Base-by-base conservation (phyloP, 371 early-diverging fungal species). In the Fennellomyces sp. region DNA sequence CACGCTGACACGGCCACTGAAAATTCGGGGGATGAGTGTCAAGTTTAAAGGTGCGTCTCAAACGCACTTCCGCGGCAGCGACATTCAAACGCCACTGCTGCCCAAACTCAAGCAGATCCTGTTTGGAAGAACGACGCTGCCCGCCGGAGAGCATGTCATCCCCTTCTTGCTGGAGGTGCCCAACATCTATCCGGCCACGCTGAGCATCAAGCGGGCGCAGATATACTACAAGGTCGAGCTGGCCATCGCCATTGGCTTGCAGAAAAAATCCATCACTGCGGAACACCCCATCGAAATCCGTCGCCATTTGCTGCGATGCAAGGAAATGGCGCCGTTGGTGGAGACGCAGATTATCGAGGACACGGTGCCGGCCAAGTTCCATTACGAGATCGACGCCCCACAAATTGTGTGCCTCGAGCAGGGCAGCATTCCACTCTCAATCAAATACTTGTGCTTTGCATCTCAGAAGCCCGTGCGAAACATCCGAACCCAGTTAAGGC, bases 281-380 rank as follows among this genome's bases (percentile, higher is more conserved):
- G 63, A 63, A 25, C 60, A 60, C 33, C 66, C 65, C 7, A 60
- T 70, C 45, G 54, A 52, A 11, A 23, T 70, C 26, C 63, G 70
- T 12, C 41, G 66, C 21, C 66, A 65, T 33, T 48, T 65, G 47
- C 30, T 70, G 29, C 63, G 66, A 3, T 66, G 64, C 26, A 57
- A 55, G 8, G 63, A 65, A 21, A 51, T 63, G 45, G 57, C 63
- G 10, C 70, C 70, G 11, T 41, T 63, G 15, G 56, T 66, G 3
- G 66, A 70, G 56, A 60, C 70, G 13, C 56, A 61, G 30, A 39
- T 70, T 12, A 54, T 56, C 19, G 57, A 70, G 33, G 50, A 58
- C 38, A 70, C 70, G 1, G 42, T 70, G 10, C 70, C 70, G 4
- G 66, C 66, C 6, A 70, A 66, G 45, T 70, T 70, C 29, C 70